These are phyloP conservation scores for Epithemia pelagica DNA, from an alignment of 108 stramenopile genomes.

Conservation along the genomic window DNA sequence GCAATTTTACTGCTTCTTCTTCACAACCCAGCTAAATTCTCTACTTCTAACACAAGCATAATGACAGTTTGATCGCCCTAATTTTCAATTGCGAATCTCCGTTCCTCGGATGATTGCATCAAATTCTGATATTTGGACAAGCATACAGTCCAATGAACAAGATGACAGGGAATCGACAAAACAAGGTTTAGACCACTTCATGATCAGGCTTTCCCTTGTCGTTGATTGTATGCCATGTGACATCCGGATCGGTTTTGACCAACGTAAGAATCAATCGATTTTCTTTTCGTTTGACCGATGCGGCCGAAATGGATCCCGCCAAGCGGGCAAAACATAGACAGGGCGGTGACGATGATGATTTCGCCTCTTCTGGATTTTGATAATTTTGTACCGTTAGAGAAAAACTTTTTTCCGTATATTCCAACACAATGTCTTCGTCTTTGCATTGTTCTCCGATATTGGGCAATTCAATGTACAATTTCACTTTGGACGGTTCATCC, in stretches of 20 bases:
- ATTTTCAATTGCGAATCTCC: too few species aligned
- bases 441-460: conserved; percentile 51
- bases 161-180: too few species aligned
- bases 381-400: conserved; percentile 56
- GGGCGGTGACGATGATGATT: too few species aligned
- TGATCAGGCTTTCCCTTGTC: conserved; percentile 49
- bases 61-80: too few species aligned
- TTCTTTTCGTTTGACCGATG: conserved; percentile 48
- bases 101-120: too few species aligned
- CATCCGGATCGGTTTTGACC: conserved; percentile 46
- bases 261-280: conserved; percentile 62
- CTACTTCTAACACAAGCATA: too few species aligned
- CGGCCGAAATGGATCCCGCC: conserved; percentile 50
- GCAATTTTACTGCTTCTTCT: too few species aligned
- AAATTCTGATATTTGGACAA: too few species aligned
- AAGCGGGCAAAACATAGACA: conserved; percentile 56
- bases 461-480: conserved; percentile 62
- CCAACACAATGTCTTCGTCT: conserved; percentile 45
- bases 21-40: too few species aligned
- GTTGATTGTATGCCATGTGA: conserved; percentile 50
- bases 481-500: conserved; percentile 57
- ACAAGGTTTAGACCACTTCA: conserved; percentile 39
- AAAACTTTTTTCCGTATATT: conserved; percentile 44
- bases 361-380: conserved; percentile 15
- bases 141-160: too few species aligned